These are phyloP conservation scores for Syzygium malaccense DNA, from an alignment of 441 rosid genomes.

Conservation along the genomic window DNA sequence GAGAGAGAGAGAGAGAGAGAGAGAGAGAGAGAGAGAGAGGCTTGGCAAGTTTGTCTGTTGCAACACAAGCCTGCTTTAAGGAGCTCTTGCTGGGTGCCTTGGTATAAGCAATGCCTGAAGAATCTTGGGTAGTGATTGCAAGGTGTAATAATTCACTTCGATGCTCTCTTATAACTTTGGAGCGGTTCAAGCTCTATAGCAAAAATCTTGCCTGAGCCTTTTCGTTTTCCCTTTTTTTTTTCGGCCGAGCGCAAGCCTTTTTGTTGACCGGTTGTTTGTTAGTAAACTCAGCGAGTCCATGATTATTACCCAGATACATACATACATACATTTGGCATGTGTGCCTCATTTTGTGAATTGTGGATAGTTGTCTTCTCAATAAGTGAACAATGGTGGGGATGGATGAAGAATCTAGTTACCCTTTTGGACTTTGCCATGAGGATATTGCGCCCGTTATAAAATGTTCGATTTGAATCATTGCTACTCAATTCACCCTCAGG, in stretches of 20 bases:
- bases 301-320: background rate
- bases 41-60: background rate
- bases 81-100: background rate
- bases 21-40: background rate
- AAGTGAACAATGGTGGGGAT: background rate
- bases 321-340: background rate
- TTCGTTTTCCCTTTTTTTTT: background rate
- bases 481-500: accelerated
- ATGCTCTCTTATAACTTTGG: background rate
- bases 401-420: background rate
- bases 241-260: background rate
- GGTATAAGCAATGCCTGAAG: background rate
- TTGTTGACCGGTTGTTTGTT: background rate
- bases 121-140: background rate
- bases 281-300: background rate
- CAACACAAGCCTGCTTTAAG: background rate
- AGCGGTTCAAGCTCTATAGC: background rate
- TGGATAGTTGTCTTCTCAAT: background rate
- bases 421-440: background rate
- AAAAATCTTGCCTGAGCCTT: background rate
- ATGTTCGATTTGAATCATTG: background rate
- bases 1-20: too few relatives aligned
- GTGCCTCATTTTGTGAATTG: background rate
- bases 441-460: background rate
- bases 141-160: background rate